A percentile compares a stretch with the other conserved stretches of the same genome.
phyloP scores from a whole-genome alignment of 1,139 yeast species.

The Taiozyma sp. region DNA sequence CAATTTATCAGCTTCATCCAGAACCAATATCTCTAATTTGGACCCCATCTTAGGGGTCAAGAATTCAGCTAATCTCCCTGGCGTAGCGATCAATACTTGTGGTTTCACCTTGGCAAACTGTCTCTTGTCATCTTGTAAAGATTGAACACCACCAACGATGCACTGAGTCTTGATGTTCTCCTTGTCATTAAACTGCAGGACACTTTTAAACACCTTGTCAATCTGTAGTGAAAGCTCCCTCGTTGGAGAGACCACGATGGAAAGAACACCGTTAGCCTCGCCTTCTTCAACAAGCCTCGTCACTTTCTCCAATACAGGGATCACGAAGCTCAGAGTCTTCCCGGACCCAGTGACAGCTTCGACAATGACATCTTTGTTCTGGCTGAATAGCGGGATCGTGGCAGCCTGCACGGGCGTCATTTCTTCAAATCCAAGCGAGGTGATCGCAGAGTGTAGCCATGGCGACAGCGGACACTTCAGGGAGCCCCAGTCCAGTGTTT shows the following conservation, averaged over 20 bases:
- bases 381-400: constrained; percentile 79
- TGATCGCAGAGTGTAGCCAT: constrained; percentile 54
- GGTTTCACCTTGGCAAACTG: constrained; percentile 50
- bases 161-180: constrained; percentile 58
- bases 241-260: constrained; percentile 81
- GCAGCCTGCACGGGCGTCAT: constrained; percentile 99
- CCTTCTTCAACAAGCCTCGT: constrained; percentile 26
- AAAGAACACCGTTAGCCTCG: constrained; percentile 19
- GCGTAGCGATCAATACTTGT: constrained; percentile 84
- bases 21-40: constrained; percentile 61
- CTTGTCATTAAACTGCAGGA: constrained; percentile 60
- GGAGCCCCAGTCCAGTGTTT: constrained; percentile 34
- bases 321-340: constrained; percentile 80
- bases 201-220: constrained; percentile 54
- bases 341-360: constrained; percentile 98
- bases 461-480: constrained; percentile 31
- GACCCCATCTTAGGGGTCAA: constrained; percentile 46
- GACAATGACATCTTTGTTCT: constrained; percentile 94
- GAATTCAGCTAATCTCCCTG: constrained; percentile 84
- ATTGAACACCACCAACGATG: constrained; percentile 72
- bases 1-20: constrained; percentile 92
- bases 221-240: constrained; percentile 90
- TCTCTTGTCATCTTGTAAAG: constrained; percentile 72
- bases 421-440: constrained; percentile 64
- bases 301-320: constrained; percentile 75